Base-by-base conservation (phyloP, 176 grass and related monocot genomes). In the Musa beccarii region DNA sequence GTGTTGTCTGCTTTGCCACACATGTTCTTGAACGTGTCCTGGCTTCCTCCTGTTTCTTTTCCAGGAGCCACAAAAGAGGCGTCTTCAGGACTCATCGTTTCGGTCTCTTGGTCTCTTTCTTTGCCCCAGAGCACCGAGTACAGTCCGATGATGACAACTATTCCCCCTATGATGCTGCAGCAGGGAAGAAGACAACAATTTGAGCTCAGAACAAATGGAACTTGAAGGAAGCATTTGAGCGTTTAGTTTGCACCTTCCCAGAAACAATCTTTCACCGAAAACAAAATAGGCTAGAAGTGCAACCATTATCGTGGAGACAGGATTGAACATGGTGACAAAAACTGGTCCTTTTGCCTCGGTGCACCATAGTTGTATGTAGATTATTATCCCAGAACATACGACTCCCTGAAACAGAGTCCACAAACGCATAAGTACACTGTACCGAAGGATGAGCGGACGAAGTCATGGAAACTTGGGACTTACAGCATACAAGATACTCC, bases 271-370 rank as follows among this genome's bases (percentile, higher is more conserved):
- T 29, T 97, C 87, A 23, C 89, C 93, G 26, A 97, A 92, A 52
- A 90, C 78, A 79, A 88, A 92, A 78, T 86, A 97, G 0, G 93
- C 83, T 1, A 92, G 68, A 71, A 88, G 14, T 49, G 86, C 88
- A 67, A 94, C 90, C 90, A 94, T 93, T 75, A 98, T 73, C 9
- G 90, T 91, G 0, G 79, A 72, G 22, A 98, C 57, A 13, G 95
- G 95, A 62, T 89, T 98, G 82, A 98, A 98, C 90, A 98, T 98
- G 68, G 90, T 98, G 21, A 94, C 95, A 69, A 98, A 98, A 52
- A 98, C 95, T 10, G 90, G 95, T 43, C 95, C 95, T 64, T 89
- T 98, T 71, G 87, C 79, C 73, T 93, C 86, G 0, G 88, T 98
- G 81, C 88, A 91, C 95, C 95, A 94, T 17, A 98, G 66, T 80